Evolutionary conservation across 768 basidiomycete genomes (phyloP).

Genomic region (Neoboletus magnificus): DNA sequence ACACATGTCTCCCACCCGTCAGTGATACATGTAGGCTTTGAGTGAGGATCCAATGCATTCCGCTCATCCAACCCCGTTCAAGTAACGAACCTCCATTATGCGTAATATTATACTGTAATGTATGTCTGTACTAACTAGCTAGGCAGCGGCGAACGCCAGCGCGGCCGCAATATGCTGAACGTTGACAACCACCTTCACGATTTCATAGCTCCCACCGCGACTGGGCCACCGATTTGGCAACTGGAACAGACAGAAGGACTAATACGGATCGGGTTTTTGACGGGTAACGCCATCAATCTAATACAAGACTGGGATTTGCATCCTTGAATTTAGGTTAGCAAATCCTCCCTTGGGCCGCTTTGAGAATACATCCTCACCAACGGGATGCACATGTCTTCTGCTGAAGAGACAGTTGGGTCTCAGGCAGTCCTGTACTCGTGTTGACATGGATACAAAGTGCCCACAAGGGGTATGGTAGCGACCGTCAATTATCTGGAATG

Average conservation of each 20-base stretch:
- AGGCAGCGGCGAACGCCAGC: conserved; percentile 20
- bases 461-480: conserved; percentile 66
- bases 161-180: conserved; percentile 12
- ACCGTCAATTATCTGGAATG: conserved; percentile 66
- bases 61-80: not conserved
- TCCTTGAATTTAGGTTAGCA: conserved; percentile 33
- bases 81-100: conserved; percentile 17
- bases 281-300: conserved; percentile 65
- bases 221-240: conserved; percentile 25
- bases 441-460: conserved; percentile 72
- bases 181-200: conserved; percentile 9
- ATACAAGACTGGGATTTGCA: conserved; percentile 56
- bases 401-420: conserved; percentile 68
- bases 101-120: conserved; percentile 21
- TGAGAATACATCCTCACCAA: conserved; percentile 37
- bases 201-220: conserved; percentile 17
- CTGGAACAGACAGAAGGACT: conserved; percentile 47
- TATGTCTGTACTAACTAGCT: conserved; percentile 14
- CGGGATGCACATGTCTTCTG: conserved; percentile 53
- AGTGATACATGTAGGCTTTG: not conserved
- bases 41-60: not conserved
- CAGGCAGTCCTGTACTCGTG: conserved; percentile 64
- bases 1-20: not conserved
- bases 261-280: conserved; percentile 68
- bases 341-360: not conserved